Conservation (phyloP, 2,329 filamentous ascomycete species). For the Hypomyces perniciosus region DNA sequence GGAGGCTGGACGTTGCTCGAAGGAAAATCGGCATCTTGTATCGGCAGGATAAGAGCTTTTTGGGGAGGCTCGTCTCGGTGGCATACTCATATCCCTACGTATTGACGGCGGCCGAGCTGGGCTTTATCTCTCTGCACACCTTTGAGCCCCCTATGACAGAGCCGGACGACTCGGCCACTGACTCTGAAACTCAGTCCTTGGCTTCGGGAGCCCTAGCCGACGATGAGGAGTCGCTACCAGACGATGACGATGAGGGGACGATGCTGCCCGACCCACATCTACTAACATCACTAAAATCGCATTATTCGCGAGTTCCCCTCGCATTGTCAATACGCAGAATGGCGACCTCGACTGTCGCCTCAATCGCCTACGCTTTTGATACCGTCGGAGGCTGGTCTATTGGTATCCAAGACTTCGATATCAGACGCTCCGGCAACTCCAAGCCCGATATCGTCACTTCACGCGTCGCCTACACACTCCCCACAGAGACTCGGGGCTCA, state of each 20-base stretch:
- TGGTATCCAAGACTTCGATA: slow-evolving; percentile 81
- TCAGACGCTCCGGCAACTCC: slow-evolving; percentile 35
- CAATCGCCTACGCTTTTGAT: slow-evolving; percentile 79
- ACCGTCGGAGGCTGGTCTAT: slow-evolving; percentile 79
- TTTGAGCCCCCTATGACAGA: slow-evolving; percentile 36
- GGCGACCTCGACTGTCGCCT: slow-evolving; percentile 61
- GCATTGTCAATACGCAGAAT: slow-evolving; percentile 75
- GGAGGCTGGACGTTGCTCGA: slow-evolving; percentile 47
- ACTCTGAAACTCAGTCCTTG: not conserved
- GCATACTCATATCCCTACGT: slow-evolving; percentile 71
- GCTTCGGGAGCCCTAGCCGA: not conserved
- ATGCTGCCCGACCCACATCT: slow-evolving; percentile 34
- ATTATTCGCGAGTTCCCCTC: slow-evolving; percentile 70
- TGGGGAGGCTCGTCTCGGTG: slow-evolving; percentile 62
- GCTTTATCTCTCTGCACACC: slow-evolving; percentile 70
- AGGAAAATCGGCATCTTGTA: slow-evolving; percentile 46
- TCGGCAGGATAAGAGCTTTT: slow-evolving; percentile 54
- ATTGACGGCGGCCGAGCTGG: slow-evolving; percentile 68
- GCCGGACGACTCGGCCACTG: not conserved
- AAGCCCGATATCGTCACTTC: slow-evolving; percentile 28
- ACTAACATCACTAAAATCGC: slow-evolving; percentile 72
- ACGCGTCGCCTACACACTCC: slow-evolving; percentile 31
- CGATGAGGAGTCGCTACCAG: not conserved
- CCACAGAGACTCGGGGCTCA: slow-evolving; percentile 22
- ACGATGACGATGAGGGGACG: slow-evolving; percentile 2